Evolutionary conservation across 2,329 filamentous ascomycete species (phyloP), one percentile per base, ranked within the genome.

Genomic region (Didymella lethalis): DNA sequence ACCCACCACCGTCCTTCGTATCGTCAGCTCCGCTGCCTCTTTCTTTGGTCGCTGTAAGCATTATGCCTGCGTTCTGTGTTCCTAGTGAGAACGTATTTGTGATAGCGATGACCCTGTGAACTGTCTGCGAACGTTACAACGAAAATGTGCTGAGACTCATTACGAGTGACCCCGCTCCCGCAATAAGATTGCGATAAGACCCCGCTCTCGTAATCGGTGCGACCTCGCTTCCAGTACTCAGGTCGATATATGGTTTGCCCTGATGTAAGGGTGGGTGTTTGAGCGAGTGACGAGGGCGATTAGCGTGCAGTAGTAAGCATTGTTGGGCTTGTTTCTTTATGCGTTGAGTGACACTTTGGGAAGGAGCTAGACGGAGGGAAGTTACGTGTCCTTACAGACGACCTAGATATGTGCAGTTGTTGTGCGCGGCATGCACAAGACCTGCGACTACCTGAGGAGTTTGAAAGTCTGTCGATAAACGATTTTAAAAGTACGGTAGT

Each of bases 301-400:
- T 50, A 50, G 53, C 29, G 38, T 40, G 40, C 53, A 56, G 47
- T 50, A 50, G 47, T 14, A 10, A 29, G 31, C 45, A 45, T 44
- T 55, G 46, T 23, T 44, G 31, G 11, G 4, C 40, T 45, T 50
- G 38, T 38, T 14, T 12, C 1, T 38, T 46, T 8, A 40, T 46
- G 46, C 40, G 26, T 38, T 28, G 11, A 12, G 20, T 28, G 25
- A 28, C 12, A 10, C 7, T n/a, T 16, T 28, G 16, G 23, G 25
- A 28, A 44, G 41, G 25, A 10, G 20, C 14, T 3, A 16, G 12
- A 11, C 10, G 11, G 4, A 23, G 18, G 18, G 12, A 41, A 23
- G n/a, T 20, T 12, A 10, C 12, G 8, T 41, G 7, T 41, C 28
- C 14, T 28, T 2, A n/a, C 28, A n/a, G 25, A 28, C 4, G 14